Base-by-base conservation (phyloP, 352 stramenopile genomes). In the Globisporangium abappressorium region DNA sequence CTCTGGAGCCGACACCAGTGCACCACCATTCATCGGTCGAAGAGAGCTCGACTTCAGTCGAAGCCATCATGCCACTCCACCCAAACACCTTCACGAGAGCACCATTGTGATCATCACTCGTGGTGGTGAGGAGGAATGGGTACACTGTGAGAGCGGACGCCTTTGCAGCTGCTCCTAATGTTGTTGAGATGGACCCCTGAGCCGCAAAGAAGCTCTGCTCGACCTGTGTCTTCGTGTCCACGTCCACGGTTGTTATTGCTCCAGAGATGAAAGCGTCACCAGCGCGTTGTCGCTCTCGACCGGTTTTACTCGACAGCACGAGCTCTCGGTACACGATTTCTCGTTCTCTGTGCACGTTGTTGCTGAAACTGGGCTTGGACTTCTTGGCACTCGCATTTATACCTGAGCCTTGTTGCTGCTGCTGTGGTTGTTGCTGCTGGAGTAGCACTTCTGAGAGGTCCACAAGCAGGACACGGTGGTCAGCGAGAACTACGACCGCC, bases 251-350 rank as follows among this genome's bases (percentile, higher is more conserved):
- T 46, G 18, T n/a, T 8, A 28, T 12, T 3, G 3, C 30, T 14
- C 26, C 36, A 20, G 47, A 2, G 47, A 28, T n/a, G n/a, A 55
- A 24, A 26, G 3, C 3, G 22, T 12, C 20, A 20, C 18, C 55
- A 43, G 18, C 7, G 15, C 38, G 41, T 6, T 67, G 28, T 74
- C 64, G 8, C 38, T 70, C 51, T 66, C 74, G 26, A 66, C 54
- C 28, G 66, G 66, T 33, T 49, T 28, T 4, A 72, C 20, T 6
- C 30, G 70, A 68, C 24, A 84, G 7, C 1, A 26, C 22, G 11
- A 86, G 33, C 60, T 83, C 77, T 58, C 70, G 79, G 62, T 76
- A 84, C 41, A 72, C 65, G 4, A 84, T 71, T 53, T 81, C 77
- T 47, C 30, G 67, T 46, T 51, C 61, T 38, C 28, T 51, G 24